These are phyloP conservation scores for Suillus americanus DNA, from an alignment of 768 basidiomycete genomes.

Conservation along the genomic window DNA sequence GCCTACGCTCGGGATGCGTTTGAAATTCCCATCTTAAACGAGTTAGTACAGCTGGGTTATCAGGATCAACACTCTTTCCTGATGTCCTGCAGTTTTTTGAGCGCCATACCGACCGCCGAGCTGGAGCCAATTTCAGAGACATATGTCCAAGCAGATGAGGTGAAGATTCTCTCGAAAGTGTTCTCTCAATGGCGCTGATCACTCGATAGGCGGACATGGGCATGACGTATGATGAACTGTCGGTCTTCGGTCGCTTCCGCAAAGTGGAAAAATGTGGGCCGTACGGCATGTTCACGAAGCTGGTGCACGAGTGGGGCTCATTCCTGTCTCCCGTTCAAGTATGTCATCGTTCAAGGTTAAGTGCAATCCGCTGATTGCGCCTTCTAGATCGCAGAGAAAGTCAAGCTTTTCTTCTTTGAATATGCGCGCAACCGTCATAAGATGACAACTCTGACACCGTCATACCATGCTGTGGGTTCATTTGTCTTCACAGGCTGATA, in stretches of 20 bases:
- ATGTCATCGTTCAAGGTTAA: constrained; percentile 8
- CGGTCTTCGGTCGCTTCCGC: constrained; percentile 87
- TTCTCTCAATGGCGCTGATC: constrained; percentile 4
- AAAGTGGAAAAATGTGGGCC: constrained; percentile 98
- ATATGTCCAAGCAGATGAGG: constrained; percentile 96
- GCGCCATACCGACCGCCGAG: constrained; percentile 93
- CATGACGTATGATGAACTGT: constrained; percentile 98
- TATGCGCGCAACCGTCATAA: constrained; percentile 97
- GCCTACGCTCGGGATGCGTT: constrained; percentile 77
- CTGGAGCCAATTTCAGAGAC: constrained; percentile 92
- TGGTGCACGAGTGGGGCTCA: constrained; percentile 91
- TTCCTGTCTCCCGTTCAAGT: constrained; percentile 83
- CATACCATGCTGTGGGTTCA: constrained; percentile 84
- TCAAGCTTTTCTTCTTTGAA: constrained; percentile 96
- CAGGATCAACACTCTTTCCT: constrained; percentile 3
- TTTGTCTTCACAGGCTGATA: neutral
- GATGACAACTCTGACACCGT: constrained; percentile 95
- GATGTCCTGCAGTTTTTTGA: constrained; percentile 65
- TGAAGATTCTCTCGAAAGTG: constrained; percentile 26
- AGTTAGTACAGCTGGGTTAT: constrained; percentile 44
- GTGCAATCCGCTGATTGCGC: neutral
- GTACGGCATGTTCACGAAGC: constrained; percentile 95
- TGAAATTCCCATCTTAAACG: constrained; percentile 78
- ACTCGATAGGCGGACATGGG: constrained; percentile 87
- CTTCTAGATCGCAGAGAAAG: constrained; percentile 89